Evolutionary conservation across 768 basidiomycete species (phyloP).

Genomic region (Russula sp.): DNA sequence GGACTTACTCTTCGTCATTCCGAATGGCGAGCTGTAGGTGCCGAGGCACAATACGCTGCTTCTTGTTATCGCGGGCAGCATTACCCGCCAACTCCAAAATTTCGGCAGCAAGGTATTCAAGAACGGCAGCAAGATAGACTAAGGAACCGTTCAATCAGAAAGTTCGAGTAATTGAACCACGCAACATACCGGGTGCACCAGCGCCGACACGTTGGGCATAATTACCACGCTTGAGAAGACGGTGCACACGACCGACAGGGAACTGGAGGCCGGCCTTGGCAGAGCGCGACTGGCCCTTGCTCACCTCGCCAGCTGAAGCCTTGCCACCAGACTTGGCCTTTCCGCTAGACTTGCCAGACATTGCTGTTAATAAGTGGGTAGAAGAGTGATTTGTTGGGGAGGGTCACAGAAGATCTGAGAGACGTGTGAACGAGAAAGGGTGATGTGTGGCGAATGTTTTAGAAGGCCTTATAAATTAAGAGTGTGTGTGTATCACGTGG

Average conservation of each 20-base stretch:
- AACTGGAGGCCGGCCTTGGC: slow-evolving; percentile 76
- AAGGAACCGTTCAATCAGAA: slow-evolving; percentile 9
- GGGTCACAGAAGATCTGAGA: background rate
- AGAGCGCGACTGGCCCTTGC: slow-evolving; percentile 63
- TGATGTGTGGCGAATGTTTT: slow-evolving; percentile 5
- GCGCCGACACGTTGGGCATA: slow-evolving; percentile 84
- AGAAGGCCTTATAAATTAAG: slow-evolving; percentile 7
- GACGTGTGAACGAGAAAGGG: slow-evolving; percentile 9
- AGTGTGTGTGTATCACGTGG: slow-evolving; percentile 12
- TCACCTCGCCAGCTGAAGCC: slow-evolving; percentile 36
- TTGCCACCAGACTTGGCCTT: slow-evolving; percentile 53
- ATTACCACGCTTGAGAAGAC: slow-evolving; percentile 81
- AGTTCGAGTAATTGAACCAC: background rate
- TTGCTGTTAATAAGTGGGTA: slow-evolving; percentile 20
- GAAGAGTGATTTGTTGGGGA: background rate
- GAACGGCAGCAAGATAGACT: slow-evolving; percentile 91
- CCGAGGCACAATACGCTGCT: slow-evolving; percentile 93
- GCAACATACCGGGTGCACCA: slow-evolving; percentile 67
- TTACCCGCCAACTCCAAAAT: slow-evolving; percentile 92
- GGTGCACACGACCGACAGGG: slow-evolving; percentile 92
- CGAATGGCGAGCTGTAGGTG: slow-evolving; percentile 93
- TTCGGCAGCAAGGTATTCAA: slow-evolving; percentile 90
- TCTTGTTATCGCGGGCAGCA: slow-evolving; percentile 87
- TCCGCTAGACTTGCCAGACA: slow-evolving; percentile 52
- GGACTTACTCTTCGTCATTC: slow-evolving; percentile 79